Base-by-base conservation (phyloP, 768 basidiomycete species). In the Arthromyces matolae region DNA sequence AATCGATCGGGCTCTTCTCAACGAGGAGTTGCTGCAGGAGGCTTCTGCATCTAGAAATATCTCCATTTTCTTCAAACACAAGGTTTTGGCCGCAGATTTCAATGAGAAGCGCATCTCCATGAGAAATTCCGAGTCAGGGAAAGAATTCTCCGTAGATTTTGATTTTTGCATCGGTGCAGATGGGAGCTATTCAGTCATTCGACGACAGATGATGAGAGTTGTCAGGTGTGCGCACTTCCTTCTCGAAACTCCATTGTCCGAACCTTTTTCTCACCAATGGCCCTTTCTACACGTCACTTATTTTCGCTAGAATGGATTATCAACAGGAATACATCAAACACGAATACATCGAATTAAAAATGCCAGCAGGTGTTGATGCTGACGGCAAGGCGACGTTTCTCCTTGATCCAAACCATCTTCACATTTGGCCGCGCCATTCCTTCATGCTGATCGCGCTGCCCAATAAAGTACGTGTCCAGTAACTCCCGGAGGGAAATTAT, bases 391-490 rank as follows among this genome's bases (percentile, higher is more conserved):
- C 83, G 53, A 73, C 71, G 22, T 98, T 88, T 73, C 73, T 83
- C 49, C 84, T 99, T 67, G 92, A 94, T 76, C 89, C 90, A 60
- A 87, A 89, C 67, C 89, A 98, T 68, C 84, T 99, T 57, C 95
- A 99, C 72, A 97, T 99, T 60, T 99, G 95, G 95, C 96, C 95
- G 55, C 87, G 95, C 63, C 90, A 93, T 68, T 91, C 93, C 38
- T 98, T 98, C 77, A 99, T 99, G 95, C 81, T 99, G 60, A 97
- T 99, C 61, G 95, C 93, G 18, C 83, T 99, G 48, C 93, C 95
- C 56, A 99, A 99, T 75, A 86, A 89, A 78, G 95, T 95, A 71
- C 70, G 71, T 60, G 44, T 53, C 56, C 42, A 53, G 52, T 59
- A 41, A 25, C 40, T 41, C 34, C 38, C 47, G 47, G 50, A 54